Base-by-base conservation (phyloP, 306 rosid genomes). In the Corylus heterophylla region DNA sequence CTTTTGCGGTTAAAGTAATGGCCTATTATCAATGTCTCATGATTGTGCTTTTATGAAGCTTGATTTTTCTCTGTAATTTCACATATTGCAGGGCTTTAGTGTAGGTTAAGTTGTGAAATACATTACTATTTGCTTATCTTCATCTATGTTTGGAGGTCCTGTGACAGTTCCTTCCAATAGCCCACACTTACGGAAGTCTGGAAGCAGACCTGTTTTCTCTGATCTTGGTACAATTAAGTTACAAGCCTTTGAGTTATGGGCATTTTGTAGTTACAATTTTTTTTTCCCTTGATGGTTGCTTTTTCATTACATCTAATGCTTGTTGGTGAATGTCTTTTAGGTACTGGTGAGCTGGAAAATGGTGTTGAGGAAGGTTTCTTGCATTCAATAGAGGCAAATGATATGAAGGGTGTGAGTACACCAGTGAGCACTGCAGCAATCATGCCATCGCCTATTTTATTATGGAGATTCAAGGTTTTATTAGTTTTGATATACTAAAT, bases 161-260 rank as follows among this genome's bases (percentile, higher is more conserved):
- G 85, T 50, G 72, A 47, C 88, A 29, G 89, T 16, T 83, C 88
- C 97, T 78, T 78, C 87, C 86, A 89, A 77, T 75, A 91, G 98
- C 86, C 98, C 98, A 12, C 99, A 93, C 88, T 89, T 95, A 72
- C 86, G 98, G 83, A 95, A 93, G 83, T 93, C 99, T 85, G 96
- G 98, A 85, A 95, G 98, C 89, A 90, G 94, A 89, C 73, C 89
- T 81, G 90, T 89, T 77, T 87, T 93, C 80, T 90, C 89, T 76
- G 97, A 91, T 86, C 86, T 87, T 81, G 97, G 99, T 95, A 91
- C 83, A 44, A 7, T 37, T 67, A 68, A 62, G 29, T 63, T 68
- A 63, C 39, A 29, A 7, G 42, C 69, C 31, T 76, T 17, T 76
- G 51, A 54, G n/a, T 81, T 37, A 69, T 80, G 48, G 42, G 72